Percentiles rank a stretch among this genome's conserved stretches.
phyloP scores from a whole-genome alignment of 306 rosid genomes.

The Glycine latifolia region DNA sequence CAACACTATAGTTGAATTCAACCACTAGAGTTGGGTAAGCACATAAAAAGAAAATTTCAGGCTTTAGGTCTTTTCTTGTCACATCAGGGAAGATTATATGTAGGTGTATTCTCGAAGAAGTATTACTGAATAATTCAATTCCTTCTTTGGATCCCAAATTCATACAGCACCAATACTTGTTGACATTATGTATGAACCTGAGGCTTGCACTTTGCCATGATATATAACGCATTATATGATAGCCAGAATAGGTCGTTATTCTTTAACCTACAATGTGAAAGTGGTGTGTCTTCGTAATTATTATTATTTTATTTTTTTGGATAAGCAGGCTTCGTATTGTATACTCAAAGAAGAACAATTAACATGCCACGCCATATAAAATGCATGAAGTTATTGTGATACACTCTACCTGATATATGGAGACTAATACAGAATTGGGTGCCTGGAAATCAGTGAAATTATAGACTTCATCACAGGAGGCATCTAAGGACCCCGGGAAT shows the following conservation, averaged over 20 bases:
- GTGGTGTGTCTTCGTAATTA: constrained; percentile 33
- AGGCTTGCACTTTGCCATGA: constrained; percentile 34
- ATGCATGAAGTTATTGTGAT: neutral
- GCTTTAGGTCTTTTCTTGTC: constrained; percentile 13
- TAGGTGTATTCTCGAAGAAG: neutral
- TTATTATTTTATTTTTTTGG: too few relatives aligned
- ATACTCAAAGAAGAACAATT: neutral
- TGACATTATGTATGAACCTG: constrained; percentile 53
- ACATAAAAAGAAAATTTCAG: neutral
- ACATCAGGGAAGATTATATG: constrained; percentile 18
- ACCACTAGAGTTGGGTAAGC: neutral
- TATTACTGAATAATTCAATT: too few relatives aligned
- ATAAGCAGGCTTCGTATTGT: neutral
- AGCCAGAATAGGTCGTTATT: constrained; percentile 41
- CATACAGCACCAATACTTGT: neutral
- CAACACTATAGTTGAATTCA: constrained; percentile 8
- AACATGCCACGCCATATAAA: neutral
- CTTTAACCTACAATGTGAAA: constrained; percentile 7
- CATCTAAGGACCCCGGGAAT: constrained; percentile 44
- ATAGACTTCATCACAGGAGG: neutral
- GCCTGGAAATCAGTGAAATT: neutral
- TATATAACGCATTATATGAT: neutral
- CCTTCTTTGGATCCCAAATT: neutral
- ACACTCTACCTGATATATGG: too few relatives aligned
- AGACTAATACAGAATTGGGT: too few relatives aligned